Evolutionary conservation across 1,139 yeast genomes (phyloP), one percentile per base, ranked within the genome.

Genomic region (Magnusiomyces fungicola): DNA sequence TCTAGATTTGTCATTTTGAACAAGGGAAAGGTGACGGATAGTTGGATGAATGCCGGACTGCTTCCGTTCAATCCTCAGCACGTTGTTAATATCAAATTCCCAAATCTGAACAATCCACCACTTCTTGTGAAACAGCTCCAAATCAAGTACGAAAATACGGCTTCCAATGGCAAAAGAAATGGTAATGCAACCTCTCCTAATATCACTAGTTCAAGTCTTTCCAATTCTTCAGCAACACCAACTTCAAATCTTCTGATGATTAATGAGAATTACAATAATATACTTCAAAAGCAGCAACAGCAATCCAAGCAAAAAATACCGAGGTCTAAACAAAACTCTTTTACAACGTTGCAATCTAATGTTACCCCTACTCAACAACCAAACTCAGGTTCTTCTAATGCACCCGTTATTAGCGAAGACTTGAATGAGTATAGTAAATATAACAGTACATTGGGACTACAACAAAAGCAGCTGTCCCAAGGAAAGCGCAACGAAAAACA

Each of bases 101-200:
- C 44, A 7, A 30, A 30, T 9, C 14, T 41, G 14, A 41, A 41
- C 9, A 30, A 29, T 18, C 44, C 44, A 4, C 37, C 37, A n/a
- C 19, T 41, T 7, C 36, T 41, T 9, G 44, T 29, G 18, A 41
- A 29, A 21, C 37, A 29, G 44, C 18, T 41, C 24, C 36, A 41
- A 21, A n/a, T 30, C 3, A 41, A 30, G 37, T 41, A 41, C 38
- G 23, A 34, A 18, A 34, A 34, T n/a, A n/a, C n/a, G n/a, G n/a
- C n/a, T n/a, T n/a, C n/a, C n/a, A n/a, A n/a, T n/a, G n/a, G n/a
- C n/a, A n/a, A n/a, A n/a, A n/a, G n/a, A n/a, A n/a, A n/a, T n/a
- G n/a, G n/a, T n/a, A n/a, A n/a, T n/a, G n/a, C n/a, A n/a, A n/a
- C n/a, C n/a, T n/a, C n/a, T n/a, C n/a, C n/a, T n/a, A n/a, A n/a